Conservation (phyloP, 768 basidiomycete genomes). For the Psilocybe azurescens region DNA sequence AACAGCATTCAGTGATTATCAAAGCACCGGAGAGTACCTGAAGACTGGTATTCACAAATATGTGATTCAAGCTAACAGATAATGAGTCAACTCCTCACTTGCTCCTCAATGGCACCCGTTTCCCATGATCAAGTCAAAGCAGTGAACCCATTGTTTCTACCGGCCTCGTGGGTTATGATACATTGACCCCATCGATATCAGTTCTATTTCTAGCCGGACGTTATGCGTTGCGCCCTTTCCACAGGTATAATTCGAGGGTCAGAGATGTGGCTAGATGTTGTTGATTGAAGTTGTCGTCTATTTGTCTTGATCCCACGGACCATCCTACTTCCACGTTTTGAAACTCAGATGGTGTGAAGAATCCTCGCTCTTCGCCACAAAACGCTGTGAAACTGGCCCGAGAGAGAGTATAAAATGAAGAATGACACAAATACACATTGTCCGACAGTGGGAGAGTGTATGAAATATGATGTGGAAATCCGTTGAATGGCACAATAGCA, state of each 20-base stretch:
- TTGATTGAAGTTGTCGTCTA: slow-evolving; percentile 19
- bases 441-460: not conserved
- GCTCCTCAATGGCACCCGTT: no score
- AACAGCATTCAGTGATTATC: no score
- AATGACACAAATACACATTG: slow-evolving; percentile 5
- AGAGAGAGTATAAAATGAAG: slow-evolving; percentile 4
- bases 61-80: no score
- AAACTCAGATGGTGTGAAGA: slow-evolving; percentile 34
- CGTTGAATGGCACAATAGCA: slow-evolving; percentile 13
- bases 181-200: no score
- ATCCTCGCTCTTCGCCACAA: slow-evolving; percentile 10
- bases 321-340: slow-evolving; percentile 26
- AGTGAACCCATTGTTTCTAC: no score
- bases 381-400: slow-evolving; percentile 13
- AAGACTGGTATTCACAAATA: no score
- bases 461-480: slow-evolving; percentile 6
- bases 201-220: no score
- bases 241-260: not conserved
- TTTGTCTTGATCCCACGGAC: slow-evolving; percentile 21
- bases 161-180: no score
- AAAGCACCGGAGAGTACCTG: no score
- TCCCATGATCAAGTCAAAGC: no score
- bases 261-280: slow-evolving; percentile 18
- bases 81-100: no score
- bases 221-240: no score